Evolutionary conservation across 768 basidiomycete genomes (phyloP).

Genomic region (Suillus subalutaceus): DNA sequence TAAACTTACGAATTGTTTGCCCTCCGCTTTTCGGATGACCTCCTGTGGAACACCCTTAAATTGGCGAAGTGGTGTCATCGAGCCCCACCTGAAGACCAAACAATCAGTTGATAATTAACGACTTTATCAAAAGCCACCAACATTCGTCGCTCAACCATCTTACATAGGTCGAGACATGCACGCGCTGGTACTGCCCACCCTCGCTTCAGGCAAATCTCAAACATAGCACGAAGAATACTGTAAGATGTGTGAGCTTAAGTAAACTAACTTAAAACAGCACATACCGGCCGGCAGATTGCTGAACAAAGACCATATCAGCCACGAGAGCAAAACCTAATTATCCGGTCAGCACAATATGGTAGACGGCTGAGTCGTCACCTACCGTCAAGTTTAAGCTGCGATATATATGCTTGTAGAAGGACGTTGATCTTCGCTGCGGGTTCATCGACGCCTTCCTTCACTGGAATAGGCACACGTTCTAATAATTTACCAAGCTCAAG

Average conservation of each 20-base stretch:
- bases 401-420: slow-evolving; percentile 91
- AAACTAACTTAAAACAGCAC: slow-evolving; percentile 17
- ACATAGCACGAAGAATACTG: slow-evolving; percentile 93
- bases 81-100: slow-evolving; percentile 74
- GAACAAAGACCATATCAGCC: slow-evolving; percentile 94
- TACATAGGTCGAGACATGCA: slow-evolving; percentile 90
- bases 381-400: slow-evolving; percentile 90
- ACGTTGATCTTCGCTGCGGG: slow-evolving; percentile 98
- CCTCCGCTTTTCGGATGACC: slow-evolving; percentile 88
- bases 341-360: not conserved
- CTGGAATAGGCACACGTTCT: slow-evolving; percentile 94
- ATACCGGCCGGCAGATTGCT: slow-evolving; percentile 93
- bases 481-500: slow-evolving; percentile 87
- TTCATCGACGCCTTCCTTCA: slow-evolving; percentile 96
- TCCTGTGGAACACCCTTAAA: slow-evolving; percentile 90
- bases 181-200: slow-evolving; percentile 97
- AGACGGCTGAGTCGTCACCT: slow-evolving; percentile 11
- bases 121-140: slow-evolving; percentile 34
- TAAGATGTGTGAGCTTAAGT: slow-evolving; percentile 9
- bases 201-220: slow-evolving; percentile 95
- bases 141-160: slow-evolving; percentile 93
- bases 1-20: slow-evolving; percentile 89
- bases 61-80: slow-evolving; percentile 96
- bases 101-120: slow-evolving; percentile 5
- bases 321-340: slow-evolving; percentile 75